Evolutionary conservation across 495 filamentous ascomycete species (phyloP), one percentile per base, ranked within the genome.

Genomic region (Penicillium coprophilum): DNA sequence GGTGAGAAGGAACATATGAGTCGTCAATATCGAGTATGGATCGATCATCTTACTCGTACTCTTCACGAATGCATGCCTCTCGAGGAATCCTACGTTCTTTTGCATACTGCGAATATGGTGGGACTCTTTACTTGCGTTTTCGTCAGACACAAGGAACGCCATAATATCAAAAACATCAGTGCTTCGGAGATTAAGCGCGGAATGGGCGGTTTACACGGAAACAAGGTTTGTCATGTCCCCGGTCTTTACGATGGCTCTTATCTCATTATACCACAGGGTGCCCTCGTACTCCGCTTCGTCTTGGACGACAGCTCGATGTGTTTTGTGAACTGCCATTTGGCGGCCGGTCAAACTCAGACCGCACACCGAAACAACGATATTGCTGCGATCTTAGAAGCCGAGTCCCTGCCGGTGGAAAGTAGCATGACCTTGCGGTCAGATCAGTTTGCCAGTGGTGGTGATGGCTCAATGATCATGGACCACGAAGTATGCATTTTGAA

Each of bases 271-370:
- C n/a, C n/a, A 15, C 53, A 87, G 82, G 92, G 92, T 53, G 93
- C 93, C n/a, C 82, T 98, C 46, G 77, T 97, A 51, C 74, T 96
- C 31, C 90, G 95, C 27, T 94, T 98, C 66, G 75, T 91, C 50
- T 73, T 98, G 0, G 94, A 98, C 59, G 91, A 97, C 64, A 91
- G 84, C 48, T 96, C 92, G 2, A 71, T 98, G 36, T 97, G 94
- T 74, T 94, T 98, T 71, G 85, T 97, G 67, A 98, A 98, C 65
- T 98, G 94, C 68, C 94, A 98, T 81, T 80, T 98, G 50, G 94
- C 94, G 13, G 94, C 94, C 1, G 94, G 94, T 4, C 95, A 97
- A 71, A 86, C 87, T 0, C 87, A 91, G 56, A 96, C 93, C 1
- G 86, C 87, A 32, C 81, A 93, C 61, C 89, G 94, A 11, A 96